These are phyloP conservation scores for Trichoderma reesei DNA, from an alignment of 495 filamentous ascomycete species.

Conservation along the genomic window DNA sequence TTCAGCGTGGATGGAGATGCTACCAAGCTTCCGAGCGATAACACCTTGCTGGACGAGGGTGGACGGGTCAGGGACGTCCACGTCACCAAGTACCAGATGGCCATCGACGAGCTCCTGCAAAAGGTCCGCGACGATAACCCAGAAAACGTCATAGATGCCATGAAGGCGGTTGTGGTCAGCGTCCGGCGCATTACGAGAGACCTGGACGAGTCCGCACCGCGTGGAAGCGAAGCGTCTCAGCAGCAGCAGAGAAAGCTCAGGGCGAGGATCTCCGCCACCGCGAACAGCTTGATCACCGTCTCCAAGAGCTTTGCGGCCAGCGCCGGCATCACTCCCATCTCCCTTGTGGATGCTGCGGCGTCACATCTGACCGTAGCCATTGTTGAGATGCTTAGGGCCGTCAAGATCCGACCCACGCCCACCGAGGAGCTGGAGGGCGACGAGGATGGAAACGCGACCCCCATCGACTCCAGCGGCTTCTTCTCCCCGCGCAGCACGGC, in stretches of 20 bases:
- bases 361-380: constrained; percentile 79
- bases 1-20: constrained; percentile 58
- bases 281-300: constrained; percentile 92
- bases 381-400: constrained; percentile 71
- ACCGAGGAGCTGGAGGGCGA: constrained; percentile 67
- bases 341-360: constrained; percentile 87
- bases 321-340: constrained; percentile 85
- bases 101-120: constrained; percentile 85
- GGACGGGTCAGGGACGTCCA: constrained; percentile 84
- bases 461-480: constrained; percentile 43
- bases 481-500: constrained; percentile 38
- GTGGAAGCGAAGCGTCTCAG: constrained; percentile 34
- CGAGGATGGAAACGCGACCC: constrained; percentile 49
- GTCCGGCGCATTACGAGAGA: constrained; percentile 75
- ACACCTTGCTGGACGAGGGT: constrained; percentile 57
- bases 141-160: constrained; percentile 59
- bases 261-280: constrained; percentile 71
- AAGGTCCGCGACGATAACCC: constrained; percentile 64
- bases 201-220: constrained; percentile 49
- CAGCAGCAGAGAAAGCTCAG: constrained; percentile 55
- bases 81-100: constrained; percentile 89
- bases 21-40: constrained; percentile 52
- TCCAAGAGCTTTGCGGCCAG: constrained; percentile 79
- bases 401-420: constrained; percentile 72
- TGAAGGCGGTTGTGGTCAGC: constrained; percentile 71